Percentiles rank a stretch among this genome's conserved stretches.
Conservation (phyloP, 2,329 filamentous ascomycete genomes). For the Cladobotryum protrusum region DNA sequence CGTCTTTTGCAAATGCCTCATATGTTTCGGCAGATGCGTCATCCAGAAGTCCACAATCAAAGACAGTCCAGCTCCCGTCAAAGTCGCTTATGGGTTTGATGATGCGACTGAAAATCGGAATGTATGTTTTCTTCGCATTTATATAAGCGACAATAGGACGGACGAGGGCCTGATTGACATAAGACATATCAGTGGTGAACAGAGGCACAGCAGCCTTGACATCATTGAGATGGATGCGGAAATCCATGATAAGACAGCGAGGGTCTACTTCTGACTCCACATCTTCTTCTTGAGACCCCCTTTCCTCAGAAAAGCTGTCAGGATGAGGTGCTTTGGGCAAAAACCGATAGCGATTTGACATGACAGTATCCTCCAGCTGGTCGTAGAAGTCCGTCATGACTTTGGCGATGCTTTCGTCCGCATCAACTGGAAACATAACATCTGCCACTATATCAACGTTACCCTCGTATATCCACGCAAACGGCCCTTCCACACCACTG, state of each 20-base stretch:
- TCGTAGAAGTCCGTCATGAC: conserved; percentile 98
- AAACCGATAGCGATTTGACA: conserved; percentile 62
- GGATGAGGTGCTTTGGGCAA: conserved; percentile 40
- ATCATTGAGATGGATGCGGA: conserved; percentile 92
- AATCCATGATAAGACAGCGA: conserved; percentile 84
- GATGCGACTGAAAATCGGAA: conserved; percentile 89
- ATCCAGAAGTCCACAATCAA: conserved; percentile 89
- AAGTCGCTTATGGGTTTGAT: conserved; percentile 87
- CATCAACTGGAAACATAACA: conserved; percentile 86
- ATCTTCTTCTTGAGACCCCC: conserved; percentile 8
- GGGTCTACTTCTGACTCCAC: conserved; percentile 50
- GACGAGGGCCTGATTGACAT: conserved; percentile 92
- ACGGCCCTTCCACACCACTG: conserved; percentile 83
- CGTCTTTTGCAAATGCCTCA: conserved; percentile 84
- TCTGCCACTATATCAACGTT: conserved; percentile 96
- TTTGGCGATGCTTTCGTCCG: conserved; percentile 82
- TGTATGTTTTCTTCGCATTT: conserved; percentile 90
- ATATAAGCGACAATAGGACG: conserved; percentile 97
- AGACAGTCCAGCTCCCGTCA: conserved; percentile 91
- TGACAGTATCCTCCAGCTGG: conserved; percentile 86
- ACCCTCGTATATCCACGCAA: conserved; percentile 96
- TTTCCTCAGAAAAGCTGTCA: conserved; percentile 27
- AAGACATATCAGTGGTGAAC: conserved; percentile 86
- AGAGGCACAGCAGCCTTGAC: conserved; percentile 88
- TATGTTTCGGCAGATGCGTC: conserved; percentile 92